These are phyloP conservation scores for Thalassiosira livingstoniorum DNA, from an alignment of 352 stramenopile species.

Conservation along the genomic window DNA sequence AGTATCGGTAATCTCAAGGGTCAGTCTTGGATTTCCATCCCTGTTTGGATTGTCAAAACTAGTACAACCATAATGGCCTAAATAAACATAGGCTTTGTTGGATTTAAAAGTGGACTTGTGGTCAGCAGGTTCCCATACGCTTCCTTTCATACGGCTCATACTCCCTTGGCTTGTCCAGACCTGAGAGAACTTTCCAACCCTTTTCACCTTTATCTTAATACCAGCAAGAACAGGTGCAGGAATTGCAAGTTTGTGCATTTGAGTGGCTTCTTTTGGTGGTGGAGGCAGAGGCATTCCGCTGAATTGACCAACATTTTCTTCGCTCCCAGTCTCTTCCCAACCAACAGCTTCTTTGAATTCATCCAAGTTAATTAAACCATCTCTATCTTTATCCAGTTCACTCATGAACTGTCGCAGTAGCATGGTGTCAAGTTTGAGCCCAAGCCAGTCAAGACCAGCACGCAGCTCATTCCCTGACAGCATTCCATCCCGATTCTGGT, in stretches of 20 bases:
- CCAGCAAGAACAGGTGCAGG: conserved; percentile 83
- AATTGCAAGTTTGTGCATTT: conserved; percentile 81
- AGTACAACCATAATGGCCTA: conserved; percentile 87
- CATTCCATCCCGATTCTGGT: conserved; percentile 89
- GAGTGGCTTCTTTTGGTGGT: conserved; percentile 81
- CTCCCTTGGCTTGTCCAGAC: conserved; percentile 89
- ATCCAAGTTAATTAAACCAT: conserved; percentile 90
- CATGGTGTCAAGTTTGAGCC: conserved; percentile 82
- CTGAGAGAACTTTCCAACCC: conserved; percentile 83
- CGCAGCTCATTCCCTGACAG: conserved; percentile 89
- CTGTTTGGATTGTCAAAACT: conserved; percentile 86
- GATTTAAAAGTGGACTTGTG: conserved; percentile 80
- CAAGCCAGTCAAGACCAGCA: conserved; percentile 89
- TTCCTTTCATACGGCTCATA: conserved; percentile 88
- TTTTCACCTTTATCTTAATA: conserved; percentile 89
- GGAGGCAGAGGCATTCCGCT: conserved; percentile 81
- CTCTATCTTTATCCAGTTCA: conserved; percentile 89
- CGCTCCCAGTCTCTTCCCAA: conserved; percentile 84
- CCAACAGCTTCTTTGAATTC: conserved; percentile 91
- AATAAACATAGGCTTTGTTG: conserved; percentile 87
- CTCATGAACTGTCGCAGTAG: conserved; percentile 88
- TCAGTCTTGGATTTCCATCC: conserved; percentile 81
- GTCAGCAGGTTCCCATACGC: conserved; percentile 87
- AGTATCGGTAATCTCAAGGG: conserved; percentile 89
- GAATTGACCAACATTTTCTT: conserved; percentile 70